Evolutionary conservation across 306 rosid genomes (phyloP).

Genomic region (Lathyrus aphaca): DNA sequence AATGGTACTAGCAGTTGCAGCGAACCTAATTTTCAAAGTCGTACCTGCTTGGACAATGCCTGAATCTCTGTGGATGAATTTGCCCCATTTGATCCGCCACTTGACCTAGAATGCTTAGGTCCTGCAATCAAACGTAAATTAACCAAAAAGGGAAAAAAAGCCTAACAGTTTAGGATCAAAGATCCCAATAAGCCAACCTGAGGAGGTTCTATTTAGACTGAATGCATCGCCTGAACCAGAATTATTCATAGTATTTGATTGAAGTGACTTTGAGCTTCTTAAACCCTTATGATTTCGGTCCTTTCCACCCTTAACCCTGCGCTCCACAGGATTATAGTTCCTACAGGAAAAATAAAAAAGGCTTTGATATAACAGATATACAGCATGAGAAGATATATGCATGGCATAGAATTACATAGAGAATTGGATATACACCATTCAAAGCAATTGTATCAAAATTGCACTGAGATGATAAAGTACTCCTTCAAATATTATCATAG

Average conservation of each 20-base stretch:
- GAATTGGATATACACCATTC: neutral
- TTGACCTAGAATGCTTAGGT: slow-evolving; percentile 62
- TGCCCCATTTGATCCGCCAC: slow-evolving; percentile 48
- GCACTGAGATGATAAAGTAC: slow-evolving; percentile 14
- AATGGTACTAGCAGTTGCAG: neutral
- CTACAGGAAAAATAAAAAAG: slow-evolving; percentile 43
- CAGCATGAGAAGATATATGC: neutral
- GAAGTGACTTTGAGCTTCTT: slow-evolving; percentile 76
- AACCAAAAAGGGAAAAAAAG: slow-evolving; percentile 40
- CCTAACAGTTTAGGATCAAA: slow-evolving; percentile 38
- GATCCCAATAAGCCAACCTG: slow-evolving; percentile 38
- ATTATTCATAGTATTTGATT: slow-evolving; percentile 37
- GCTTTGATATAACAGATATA: slow-evolving; percentile 1
- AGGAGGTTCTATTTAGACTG: slow-evolving; percentile 34
- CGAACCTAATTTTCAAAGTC: slow-evolving; percentile 17
- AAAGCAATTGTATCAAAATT: slow-evolving; percentile 25
- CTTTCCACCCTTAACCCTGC: slow-evolving; percentile 82
- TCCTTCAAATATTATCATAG: slow-evolving; percentile 20
- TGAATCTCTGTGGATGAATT: slow-evolving; percentile 63
- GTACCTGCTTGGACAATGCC: slow-evolving; percentile 84
- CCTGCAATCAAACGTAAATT: slow-evolving; percentile 49
- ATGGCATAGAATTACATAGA: slow-evolving; percentile 7
- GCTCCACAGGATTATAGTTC: slow-evolving; percentile 93
- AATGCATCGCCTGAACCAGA: slow-evolving; percentile 42
- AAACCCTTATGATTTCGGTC: slow-evolving; percentile 60